Conservation (phyloP, 2,329 filamentous ascomycete genomes). For the Colletotrichum godetiae region DNA sequence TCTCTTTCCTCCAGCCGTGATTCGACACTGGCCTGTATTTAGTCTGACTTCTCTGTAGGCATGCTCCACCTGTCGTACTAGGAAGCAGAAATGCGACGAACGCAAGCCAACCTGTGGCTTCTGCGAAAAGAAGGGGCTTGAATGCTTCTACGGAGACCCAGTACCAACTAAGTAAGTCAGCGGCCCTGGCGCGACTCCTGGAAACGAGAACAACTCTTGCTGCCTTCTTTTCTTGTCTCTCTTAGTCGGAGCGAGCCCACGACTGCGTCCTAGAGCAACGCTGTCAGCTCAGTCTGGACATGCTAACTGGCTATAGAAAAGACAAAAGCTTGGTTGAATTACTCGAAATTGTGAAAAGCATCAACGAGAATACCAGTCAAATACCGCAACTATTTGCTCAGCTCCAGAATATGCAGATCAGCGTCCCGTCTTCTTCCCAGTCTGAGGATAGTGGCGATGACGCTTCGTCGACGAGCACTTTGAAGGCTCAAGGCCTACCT, state of each 20-base stretch:
- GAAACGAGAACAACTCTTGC: background rate
- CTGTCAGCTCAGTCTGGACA: background rate
- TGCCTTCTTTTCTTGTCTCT: background rate
- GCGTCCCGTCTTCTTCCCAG: background rate
- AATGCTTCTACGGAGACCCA: slow-evolving; percentile 69
- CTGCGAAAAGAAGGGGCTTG: slow-evolving; percentile 52
- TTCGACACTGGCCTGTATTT: background rate
- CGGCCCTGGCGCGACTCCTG: background rate
- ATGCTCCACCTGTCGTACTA: slow-evolving; percentile 68
- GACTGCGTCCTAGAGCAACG: slow-evolving; percentile 18
- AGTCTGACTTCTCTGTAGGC: slow-evolving; percentile 48
- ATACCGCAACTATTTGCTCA: slow-evolving; percentile 4
- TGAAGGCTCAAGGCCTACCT: slow-evolving; percentile 32
- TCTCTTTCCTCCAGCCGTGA: background rate
- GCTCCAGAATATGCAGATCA: background rate
- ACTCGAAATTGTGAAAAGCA: slow-evolving; percentile 63
- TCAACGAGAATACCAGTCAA: slow-evolving; percentile 57
- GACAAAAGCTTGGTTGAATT: slow-evolving; percentile 73
- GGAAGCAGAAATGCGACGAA: slow-evolving; percentile 75
- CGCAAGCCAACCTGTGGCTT: slow-evolving; percentile 69
- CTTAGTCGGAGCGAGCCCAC: background rate
- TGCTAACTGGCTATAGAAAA: slow-evolving; percentile 55
- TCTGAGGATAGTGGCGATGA: slow-evolving; percentile 13
- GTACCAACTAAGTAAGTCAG: slow-evolving; percentile 70
- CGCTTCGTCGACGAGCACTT: slow-evolving; percentile 28